phyloP scores from a whole-genome alignment of 495 filamentous ascomycete genomes.

The Neurospora sp. region DNA sequence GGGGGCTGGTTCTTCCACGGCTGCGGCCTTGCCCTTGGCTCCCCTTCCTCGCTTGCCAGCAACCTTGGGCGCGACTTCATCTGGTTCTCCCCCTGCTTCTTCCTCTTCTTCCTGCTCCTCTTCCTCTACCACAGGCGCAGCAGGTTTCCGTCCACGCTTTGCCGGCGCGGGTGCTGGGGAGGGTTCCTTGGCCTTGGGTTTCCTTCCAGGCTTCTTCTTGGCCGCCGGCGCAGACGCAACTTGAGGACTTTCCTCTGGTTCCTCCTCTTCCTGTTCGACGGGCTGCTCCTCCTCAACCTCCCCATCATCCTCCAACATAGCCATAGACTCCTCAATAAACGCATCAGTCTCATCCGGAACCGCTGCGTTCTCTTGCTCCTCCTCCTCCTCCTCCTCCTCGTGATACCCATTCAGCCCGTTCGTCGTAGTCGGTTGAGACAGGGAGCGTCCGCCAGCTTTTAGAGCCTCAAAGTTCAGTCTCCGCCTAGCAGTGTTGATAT shows the following conservation, averaged over 20 bases:
- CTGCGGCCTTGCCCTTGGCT: background rate
- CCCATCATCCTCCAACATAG: slow-evolving; percentile 22
- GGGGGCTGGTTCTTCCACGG: background rate
- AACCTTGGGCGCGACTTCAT: slow-evolving; percentile 1
- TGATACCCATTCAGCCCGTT: background rate
- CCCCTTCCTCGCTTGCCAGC: background rate
- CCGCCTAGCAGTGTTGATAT: slow-evolving; percentile 15
- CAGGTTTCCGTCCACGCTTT: background rate
- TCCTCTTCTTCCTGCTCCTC: slow-evolving; percentile 8
- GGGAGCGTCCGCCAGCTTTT: slow-evolving; percentile 8
- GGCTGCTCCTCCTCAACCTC: slow-evolving; percentile 4
- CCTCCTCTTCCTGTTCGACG: slow-evolving; percentile 12
- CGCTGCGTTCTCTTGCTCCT: background rate
- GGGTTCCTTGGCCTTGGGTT: background rate
- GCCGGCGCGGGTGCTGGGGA: background rate
- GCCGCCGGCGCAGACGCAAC: background rate
- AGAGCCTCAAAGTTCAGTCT: slow-evolving; percentile 32
- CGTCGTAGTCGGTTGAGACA: slow-evolving; percentile 13
- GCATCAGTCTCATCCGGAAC: background rate
- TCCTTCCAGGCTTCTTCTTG: background rate
- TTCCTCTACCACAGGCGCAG: slow-evolving; percentile 11
- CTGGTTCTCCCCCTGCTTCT: slow-evolving; percentile 8
- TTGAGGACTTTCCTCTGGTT: slow-evolving; percentile 6
- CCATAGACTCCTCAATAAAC: slow-evolving; percentile 28
- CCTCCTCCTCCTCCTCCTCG: slow-evolving; percentile 11